Base-by-base conservation (phyloP, 108 stramenopile species). In the Tribonema minus region DNA sequence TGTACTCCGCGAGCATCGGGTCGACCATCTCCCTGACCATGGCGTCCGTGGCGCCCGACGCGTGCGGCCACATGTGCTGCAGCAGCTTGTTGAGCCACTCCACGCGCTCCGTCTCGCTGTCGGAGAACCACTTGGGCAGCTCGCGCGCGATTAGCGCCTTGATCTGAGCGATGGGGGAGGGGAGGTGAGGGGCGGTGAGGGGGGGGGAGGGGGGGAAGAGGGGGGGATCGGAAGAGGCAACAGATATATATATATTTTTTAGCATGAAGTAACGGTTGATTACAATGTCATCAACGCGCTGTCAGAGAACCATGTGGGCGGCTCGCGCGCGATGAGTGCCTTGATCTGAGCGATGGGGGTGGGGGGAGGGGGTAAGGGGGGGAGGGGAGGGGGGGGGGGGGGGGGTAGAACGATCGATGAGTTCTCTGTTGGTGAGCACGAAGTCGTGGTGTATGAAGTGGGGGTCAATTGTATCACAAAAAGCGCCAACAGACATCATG, bases 101-200 rank as follows among this genome's bases (percentile, higher is more conserved):
- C 67, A 80, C 76, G 54, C 80, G 75, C 76, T 80, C 76, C 15
- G 78, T 76, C 34, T 80, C 80, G 2, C 76, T 78, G 41, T 80
- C 76, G 3, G 69, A 59, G 76, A 77, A 79, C 80, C 80, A 80
- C 3, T 15, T 2, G 6, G 80, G 80, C 15, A 80, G 32, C 68
- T 70, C 76, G 1, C 29, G 31, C 1, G 76, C 72, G n/a, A 80
- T 67, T 5, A 71, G 70, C 34, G 77, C 33, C 34, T 78, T 28
- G 5, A 80, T 71, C 76, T 80, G 80, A 25, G 71, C 23, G 26
- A 41, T 34, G 39, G 31, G 3, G 2, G 33, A 68, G n/a, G 66
- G 32, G 35, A 34, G 29, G 37, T 38, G 32, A 67, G 2, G 15
- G 36, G 7, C 32, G 29, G 15, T 2, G 5, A 23, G 1, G 30